phyloP scores from a whole-genome alignment of 2,329 filamentous ascomycete species.

The Aschersonia sp. region DNA sequence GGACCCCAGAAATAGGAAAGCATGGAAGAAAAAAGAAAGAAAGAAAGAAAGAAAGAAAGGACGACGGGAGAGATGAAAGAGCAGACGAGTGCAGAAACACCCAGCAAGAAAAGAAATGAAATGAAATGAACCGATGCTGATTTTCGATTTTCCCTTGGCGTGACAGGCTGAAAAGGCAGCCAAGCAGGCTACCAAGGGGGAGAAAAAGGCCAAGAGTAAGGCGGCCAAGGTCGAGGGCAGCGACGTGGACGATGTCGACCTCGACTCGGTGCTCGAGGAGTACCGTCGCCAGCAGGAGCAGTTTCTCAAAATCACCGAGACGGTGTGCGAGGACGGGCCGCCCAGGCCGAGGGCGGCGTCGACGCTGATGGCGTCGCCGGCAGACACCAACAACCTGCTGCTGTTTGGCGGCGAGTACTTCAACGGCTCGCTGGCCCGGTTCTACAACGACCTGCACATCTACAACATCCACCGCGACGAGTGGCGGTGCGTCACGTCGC shows the following conservation, averaged over 20 bases:
- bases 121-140: background rate
- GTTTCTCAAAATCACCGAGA: constrained; percentile 87
- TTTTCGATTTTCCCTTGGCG: background rate
- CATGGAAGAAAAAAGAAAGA: too few species aligned
- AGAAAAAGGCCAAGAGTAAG: constrained; percentile 68
- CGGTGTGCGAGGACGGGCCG: constrained; percentile 45
- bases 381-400: constrained; percentile 75
- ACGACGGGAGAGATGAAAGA: too few species aligned
- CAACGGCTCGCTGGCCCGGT: constrained; percentile 72
- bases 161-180: constrained; percentile 45
- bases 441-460: constrained; percentile 52
- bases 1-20: too few species aligned
- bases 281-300: constrained; percentile 88
- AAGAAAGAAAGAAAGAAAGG: too few species aligned
- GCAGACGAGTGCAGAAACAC: background rate
- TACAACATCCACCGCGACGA: constrained; percentile 73
- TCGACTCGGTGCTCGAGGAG: constrained; percentile 85
- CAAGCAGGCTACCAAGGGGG: constrained; percentile 80
- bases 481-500: constrained; percentile 81
- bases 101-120: background rate
- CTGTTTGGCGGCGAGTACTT: constrained; percentile 93
- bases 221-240: constrained; percentile 61
- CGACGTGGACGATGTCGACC: constrained; percentile 82
- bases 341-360: constrained; percentile 69
- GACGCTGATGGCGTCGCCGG: constrained; percentile 71